phyloP scores from a whole-genome alignment of 1,284 basidiomycete genomes.

The Ustilago loliicola region DNA sequence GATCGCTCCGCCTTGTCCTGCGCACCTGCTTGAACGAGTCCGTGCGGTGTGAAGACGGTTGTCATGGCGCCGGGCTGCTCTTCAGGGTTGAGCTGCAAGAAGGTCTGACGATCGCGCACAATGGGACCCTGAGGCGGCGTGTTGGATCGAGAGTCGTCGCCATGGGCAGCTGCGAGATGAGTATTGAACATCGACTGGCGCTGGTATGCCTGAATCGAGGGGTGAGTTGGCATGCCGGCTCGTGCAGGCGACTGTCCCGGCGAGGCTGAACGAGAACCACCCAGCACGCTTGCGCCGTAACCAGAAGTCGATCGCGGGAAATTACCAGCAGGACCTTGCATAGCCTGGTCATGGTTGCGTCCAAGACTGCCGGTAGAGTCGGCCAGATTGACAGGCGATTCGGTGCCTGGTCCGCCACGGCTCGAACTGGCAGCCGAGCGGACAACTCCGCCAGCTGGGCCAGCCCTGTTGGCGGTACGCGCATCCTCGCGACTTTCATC shows the following conservation, averaged over 20 bases:
- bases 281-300: constrained; percentile 32
- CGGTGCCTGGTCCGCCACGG: constrained; percentile 34
- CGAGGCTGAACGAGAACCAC: constrained; percentile 35
- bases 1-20: constrained; percentile 95
- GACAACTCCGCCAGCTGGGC: constrained; percentile 1
- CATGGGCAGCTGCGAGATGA: constrained; percentile 56
- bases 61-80: constrained; percentile 67
- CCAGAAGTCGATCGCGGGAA: constrained; percentile 35
- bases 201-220: constrained; percentile 45
- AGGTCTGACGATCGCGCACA: constrained; percentile 58
- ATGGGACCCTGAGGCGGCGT: constrained; percentile 44
- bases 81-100: constrained; percentile 63
- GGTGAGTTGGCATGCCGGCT: constrained; percentile 30
- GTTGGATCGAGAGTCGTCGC: constrained; percentile 55
- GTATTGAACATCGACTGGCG: constrained; percentile 61
- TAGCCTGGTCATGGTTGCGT: constrained; percentile 17
- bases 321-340: constrained; percentile 15
- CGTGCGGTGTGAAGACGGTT: constrained; percentile 86
- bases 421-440: constrained; percentile 38
- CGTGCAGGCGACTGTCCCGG: constrained; percentile 36
- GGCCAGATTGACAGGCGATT: constrained; percentile 32
- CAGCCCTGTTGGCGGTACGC: background rate
- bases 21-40: constrained; percentile 90
- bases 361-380: constrained; percentile 46
- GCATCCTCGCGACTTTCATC: constrained; percentile 44